Conservation (phyloP, 202 grass and related monocot genomes). For the Eragrostis tef region DNA sequence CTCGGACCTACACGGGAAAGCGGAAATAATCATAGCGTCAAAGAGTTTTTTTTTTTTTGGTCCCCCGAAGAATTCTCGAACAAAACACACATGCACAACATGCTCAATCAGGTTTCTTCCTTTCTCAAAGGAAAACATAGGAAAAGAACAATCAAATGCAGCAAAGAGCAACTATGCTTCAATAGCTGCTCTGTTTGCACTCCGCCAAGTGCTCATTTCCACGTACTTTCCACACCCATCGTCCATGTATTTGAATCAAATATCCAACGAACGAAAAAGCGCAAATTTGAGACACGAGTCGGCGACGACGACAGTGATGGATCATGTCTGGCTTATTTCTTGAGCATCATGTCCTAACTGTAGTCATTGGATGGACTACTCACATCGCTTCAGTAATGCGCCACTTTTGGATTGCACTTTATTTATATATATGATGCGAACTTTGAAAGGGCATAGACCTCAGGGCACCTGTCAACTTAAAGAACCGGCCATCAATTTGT, state of each 20-base stretch:
- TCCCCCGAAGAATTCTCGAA: too few species aligned
- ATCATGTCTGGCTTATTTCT: constrained; percentile 13
- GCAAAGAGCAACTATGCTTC: too few species aligned
- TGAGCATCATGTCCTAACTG: background rate
- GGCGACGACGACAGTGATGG: background rate
- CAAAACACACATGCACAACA: too few species aligned
- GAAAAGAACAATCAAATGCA: background rate
- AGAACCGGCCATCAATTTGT: background rate
- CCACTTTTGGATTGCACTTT: background rate
- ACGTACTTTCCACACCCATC: background rate
- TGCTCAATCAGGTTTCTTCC: background rate
- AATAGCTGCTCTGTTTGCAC: background rate
- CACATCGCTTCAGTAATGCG: background rate
- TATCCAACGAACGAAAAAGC: background rate
- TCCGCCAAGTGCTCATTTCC: background rate
- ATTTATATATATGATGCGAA: background rate
- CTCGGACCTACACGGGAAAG: background rate
- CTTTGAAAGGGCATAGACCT: background rate
- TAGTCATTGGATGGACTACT: background rate
- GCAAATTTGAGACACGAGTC: background rate
- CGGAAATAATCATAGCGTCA: too few species aligned
- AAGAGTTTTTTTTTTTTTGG: too few species aligned
- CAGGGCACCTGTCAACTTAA: background rate
- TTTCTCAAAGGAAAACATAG: background rate
- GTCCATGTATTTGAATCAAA: background rate